phyloP scores from a whole-genome alignment of 23 red algal species.

The Pyropia haitanensis region DNA sequence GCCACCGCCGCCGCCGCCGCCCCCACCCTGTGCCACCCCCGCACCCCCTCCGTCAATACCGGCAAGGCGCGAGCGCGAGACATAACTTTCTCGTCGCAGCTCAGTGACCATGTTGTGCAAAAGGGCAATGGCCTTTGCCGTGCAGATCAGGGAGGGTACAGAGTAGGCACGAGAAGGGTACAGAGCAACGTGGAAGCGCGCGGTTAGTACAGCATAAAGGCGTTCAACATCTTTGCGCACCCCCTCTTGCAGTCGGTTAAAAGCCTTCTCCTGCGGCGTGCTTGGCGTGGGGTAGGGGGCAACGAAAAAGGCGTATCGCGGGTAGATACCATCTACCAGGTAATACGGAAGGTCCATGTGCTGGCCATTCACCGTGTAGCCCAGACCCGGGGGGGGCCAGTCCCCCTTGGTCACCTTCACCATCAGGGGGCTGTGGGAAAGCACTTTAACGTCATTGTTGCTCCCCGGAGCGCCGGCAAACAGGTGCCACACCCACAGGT shows the following conservation, averaged over 20 bases:
- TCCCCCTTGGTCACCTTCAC: slow-evolving; percentile 1
- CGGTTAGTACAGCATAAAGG: background rate
- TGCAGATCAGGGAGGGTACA: no score
- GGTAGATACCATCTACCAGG: slow-evolving; percentile 31
- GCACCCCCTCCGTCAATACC: no score
- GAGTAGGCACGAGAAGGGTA: no score
- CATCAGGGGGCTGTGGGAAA: slow-evolving; percentile 4
- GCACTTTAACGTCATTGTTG: slow-evolving; percentile 7
- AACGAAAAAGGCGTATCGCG: slow-evolving; percentile 12
- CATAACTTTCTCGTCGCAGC: no score
- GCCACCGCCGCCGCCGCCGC: background rate
- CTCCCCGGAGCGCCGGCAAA: slow-evolving; percentile 9
- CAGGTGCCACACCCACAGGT: slow-evolving; percentile 24
- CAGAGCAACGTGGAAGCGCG: background rate
- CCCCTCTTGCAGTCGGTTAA: background rate
- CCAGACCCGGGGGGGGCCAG: slow-evolving; percentile 1
- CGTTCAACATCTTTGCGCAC: slow-evolving; percentile 6
- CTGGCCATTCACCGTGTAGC: slow-evolving; percentile 15
- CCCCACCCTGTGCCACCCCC: background rate
- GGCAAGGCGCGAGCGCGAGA: no score
- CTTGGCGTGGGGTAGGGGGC: background rate
- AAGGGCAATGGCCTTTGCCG: no score
- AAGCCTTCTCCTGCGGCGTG: background rate
- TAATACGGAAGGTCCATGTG: slow-evolving; percentile 9
- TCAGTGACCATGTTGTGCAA: no score